phyloP scores from a whole-genome alignment of 2,329 filamentous ascomycete species.

The Didymella sp. region DNA sequence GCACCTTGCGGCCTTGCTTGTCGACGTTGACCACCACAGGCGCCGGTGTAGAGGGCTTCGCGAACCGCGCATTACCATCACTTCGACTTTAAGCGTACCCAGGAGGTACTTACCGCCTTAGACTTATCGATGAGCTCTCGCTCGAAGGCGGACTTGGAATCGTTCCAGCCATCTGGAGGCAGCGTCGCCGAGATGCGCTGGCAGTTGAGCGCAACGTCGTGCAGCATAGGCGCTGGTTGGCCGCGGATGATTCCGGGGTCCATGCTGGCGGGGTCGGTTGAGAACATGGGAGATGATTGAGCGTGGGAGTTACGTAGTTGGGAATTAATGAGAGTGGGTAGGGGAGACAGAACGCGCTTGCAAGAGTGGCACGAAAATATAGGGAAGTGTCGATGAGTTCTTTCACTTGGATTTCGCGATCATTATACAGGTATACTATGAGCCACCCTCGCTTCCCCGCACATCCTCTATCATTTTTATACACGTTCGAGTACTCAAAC shows the following conservation, averaged over 20 bases:
- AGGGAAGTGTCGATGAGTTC: not conserved
- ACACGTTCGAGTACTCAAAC: not conserved
- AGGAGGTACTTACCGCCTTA: not conserved
- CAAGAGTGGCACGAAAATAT: not conserved
- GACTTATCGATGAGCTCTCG: not conserved
- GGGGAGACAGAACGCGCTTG: not conserved
- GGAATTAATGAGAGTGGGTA: not conserved
- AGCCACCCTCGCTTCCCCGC: not conserved
- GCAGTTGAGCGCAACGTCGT: conserved; percentile 3
- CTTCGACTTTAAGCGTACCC: too few relatives aligned
- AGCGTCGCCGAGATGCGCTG: conserved; percentile 25
- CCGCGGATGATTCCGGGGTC: not conserved
- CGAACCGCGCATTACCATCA: not conserved
- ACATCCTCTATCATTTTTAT: not conserved
- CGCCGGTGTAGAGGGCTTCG: not conserved
- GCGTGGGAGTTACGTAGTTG: not conserved
- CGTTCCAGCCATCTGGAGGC: conserved; percentile 27
- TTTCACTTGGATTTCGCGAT: not conserved
- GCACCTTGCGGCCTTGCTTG: not conserved
- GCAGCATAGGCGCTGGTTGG: not conserved
- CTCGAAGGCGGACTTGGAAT: not conserved
- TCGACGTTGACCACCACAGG: not conserved
- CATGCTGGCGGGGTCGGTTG: not conserved
- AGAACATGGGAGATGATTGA: not conserved
- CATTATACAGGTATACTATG: not conserved